Conservation (phyloP, 768 basidiomycete genomes). For the Kwoniella bestiolae region DNA sequence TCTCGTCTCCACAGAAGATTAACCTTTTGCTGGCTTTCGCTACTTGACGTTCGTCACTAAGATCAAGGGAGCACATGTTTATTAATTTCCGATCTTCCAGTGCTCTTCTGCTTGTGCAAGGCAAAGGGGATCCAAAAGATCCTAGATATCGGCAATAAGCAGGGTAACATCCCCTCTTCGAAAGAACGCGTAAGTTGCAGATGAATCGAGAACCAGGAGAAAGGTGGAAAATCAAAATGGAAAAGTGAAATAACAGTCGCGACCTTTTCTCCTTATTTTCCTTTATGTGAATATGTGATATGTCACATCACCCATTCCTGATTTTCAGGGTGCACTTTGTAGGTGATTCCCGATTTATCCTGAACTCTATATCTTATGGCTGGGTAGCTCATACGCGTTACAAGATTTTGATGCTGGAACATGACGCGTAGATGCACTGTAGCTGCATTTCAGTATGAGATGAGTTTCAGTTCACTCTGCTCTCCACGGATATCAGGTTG, state of each 20-base stretch:
- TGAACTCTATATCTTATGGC: neutral
- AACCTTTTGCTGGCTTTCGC: neutral
- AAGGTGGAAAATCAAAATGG: neutral
- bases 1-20: neutral
- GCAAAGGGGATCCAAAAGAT: neutral
- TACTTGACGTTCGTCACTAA: conserved; percentile 13
- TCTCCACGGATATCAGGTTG: no score
- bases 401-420: no score
- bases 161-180: conserved; percentile 2
- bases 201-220: neutral
- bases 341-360: conserved; percentile 1
- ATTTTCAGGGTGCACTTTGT: conserved; percentile 4
- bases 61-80: conserved; percentile 14
- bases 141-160: conserved; percentile 12
- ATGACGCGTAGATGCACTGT: neutral
- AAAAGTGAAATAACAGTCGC: conserved; percentile 15
- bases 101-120: neutral
- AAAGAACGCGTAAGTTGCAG: neutral
- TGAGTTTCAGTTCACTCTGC: no score
- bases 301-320: conserved; percentile 13
- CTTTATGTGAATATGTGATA: conserved; percentile 5
- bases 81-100: neutral
- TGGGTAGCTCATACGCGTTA: neutral
- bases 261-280: neutral
- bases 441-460: no score